Evolutionary conservation across 2,329 filamentous ascomycete species (phyloP), one percentile per base, ranked within the genome.

Genomic region (Clarireedia sp.): DNA sequence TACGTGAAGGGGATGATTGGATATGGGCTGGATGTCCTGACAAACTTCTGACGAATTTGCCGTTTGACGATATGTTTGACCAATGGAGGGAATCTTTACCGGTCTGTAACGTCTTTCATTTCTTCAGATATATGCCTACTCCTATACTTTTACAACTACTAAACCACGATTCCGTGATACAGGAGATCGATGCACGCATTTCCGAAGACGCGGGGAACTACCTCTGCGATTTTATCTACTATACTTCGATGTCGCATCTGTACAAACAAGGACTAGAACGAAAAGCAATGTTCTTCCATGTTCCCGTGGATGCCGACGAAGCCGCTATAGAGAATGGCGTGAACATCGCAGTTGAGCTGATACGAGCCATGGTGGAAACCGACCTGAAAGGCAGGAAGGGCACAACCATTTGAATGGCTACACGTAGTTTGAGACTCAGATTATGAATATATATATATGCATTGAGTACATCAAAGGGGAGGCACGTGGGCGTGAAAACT

Each of bases 201-300:
- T 89, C 85, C 0, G 78, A 83, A 44, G 84, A 91, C 61, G 82
- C 87, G 0, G 87, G 87, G 2, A 78, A 78, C 19, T 91, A 86
- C 68, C 74, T 90, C 16, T 91, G 87, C 70, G 87, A 91, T 67
- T 91, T 88, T 66, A 89, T 87, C 62, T 89, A 86, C 69, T 90
- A 83, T 70, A 82, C 81, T 6, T 87, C 82, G 58, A 69, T 90
- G 62, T 76, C 85, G 19, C 72, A 82, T 56, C 70, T 82, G 37
- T 74, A 72, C 63, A 78, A 76, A 65, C 69, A 73, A 47, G 64
- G 73, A 45, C 67, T 74, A 57, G 70, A 72, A 19, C 72, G 72
- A 54, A 78, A 78, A 55, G 81, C 87, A 5, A 70, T 85, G 2
- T 91, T 91, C 68, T 71, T 90, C 51, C 87, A 91, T 68, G 86